Evolutionary conservation across 164 flowering plant species (phyloP).

Genomic region (Magnolia officinalis): DNA sequence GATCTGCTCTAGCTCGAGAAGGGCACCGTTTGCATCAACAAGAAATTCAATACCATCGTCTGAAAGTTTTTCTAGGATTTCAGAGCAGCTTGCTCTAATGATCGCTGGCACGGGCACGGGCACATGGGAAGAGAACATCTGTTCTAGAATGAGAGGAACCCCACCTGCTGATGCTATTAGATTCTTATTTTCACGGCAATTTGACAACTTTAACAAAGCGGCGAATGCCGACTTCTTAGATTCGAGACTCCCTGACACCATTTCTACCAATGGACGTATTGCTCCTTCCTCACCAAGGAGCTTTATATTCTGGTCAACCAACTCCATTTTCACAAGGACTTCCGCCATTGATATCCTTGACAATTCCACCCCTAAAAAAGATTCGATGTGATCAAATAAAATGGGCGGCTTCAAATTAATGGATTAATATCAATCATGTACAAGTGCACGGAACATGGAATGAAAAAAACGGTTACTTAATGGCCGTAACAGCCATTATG

Average conservation of each 20-base stretch:
- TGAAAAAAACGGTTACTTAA: too few relatives aligned
- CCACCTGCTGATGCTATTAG: conserved; percentile 53
- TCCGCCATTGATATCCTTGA: conserved; percentile 42
- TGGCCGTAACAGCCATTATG: too few relatives aligned
- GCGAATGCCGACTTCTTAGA: conserved; percentile 43
- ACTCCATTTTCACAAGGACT: conserved; percentile 41
- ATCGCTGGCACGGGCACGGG: conserved; percentile 9
- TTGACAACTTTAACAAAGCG: conserved; percentile 44
- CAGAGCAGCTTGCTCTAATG: conserved; percentile 39
- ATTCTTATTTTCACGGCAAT: conserved; percentile 43
- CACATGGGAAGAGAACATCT: conserved; percentile 35
- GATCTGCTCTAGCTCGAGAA: conserved; percentile 43
- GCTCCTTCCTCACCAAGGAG: conserved; percentile 61
- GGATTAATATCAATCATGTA: too few relatives aligned
- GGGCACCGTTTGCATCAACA: conserved; percentile 41
- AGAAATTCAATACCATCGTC: conserved; percentile 51
- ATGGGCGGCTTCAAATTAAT: too few relatives aligned
- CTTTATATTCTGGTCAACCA: conserved; percentile 39
- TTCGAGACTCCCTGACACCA: conserved; percentile 46
- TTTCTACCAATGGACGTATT: conserved; percentile 53
- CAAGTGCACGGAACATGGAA: too few relatives aligned
- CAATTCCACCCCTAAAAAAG: conserved; percentile 43
- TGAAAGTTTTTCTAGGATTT: conserved; percentile 52
- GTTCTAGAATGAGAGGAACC: conserved; percentile 40
- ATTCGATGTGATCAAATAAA: background rate